Evolutionary conservation across 768 basidiomycete genomes (phyloP).

Genomic region (Agaricus subrufescens): DNA sequence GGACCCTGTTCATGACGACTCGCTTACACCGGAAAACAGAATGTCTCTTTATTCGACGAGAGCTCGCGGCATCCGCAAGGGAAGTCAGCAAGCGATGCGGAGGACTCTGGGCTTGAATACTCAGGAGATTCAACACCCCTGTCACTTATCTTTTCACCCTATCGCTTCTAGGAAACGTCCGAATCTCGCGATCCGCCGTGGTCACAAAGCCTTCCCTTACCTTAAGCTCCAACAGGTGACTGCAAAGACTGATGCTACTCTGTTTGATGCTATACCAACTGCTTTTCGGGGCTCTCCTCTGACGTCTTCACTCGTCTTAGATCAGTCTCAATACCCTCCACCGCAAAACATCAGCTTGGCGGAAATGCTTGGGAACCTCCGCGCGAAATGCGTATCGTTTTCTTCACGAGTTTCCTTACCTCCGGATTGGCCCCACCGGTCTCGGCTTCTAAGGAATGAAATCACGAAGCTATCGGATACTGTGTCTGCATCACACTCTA

Average conservation of each 20-base stretch:
- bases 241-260: not conserved
- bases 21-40: too few relatives aligned
- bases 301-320: not conserved
- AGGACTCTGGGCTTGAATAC: not conserved
- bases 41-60: too few relatives aligned
- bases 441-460: conserved; percentile 1
- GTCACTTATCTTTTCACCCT: not conserved
- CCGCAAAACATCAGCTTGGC: not conserved
- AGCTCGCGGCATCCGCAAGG: too few relatives aligned
- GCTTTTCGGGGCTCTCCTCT: not conserved
- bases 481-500: not conserved
- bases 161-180: not conserved
- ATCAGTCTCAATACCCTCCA: not conserved
- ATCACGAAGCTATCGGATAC: conserved; percentile 1
- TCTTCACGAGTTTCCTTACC: conserved; percentile 1
- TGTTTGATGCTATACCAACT: conserved; percentile 3
- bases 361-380: conserved; percentile 3
- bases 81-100: too few relatives aligned
- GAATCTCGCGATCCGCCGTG: not conserved
- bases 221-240: not conserved
- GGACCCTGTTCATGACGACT: too few relatives aligned
- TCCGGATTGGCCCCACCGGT: conserved; percentile 1
- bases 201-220: conserved; percentile 1
- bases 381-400: conserved; percentile 6
- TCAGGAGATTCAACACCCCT: not conserved